These are phyloP conservation scores for Aspergillus sp. DNA, from an alignment of 2,329 filamentous ascomycete species.

Conservation along the genomic window DNA sequence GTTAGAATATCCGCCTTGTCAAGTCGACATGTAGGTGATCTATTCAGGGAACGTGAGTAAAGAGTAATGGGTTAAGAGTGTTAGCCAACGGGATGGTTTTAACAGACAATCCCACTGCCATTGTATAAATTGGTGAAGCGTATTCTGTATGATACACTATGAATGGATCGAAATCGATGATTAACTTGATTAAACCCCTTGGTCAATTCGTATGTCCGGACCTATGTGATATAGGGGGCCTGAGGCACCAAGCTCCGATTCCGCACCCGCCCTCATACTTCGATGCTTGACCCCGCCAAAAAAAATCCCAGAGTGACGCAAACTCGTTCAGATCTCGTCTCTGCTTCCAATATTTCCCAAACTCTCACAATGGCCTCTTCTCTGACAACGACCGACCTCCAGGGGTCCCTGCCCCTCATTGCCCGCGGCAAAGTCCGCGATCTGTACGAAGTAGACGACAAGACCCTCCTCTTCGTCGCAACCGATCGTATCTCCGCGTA, in stretches of 20 bases:
- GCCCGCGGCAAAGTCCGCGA: slow-evolving; percentile 76
- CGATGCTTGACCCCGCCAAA: slow-evolving; percentile 9
- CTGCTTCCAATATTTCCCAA: background rate
- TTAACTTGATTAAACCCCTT: too few relatives aligned
- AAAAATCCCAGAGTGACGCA: slow-evolving; percentile 11
- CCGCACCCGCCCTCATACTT: background rate
- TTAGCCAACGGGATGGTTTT: background rate
- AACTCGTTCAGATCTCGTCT: background rate
- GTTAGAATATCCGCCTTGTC: too few relatives aligned
- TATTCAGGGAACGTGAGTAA: too few relatives aligned
- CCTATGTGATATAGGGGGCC: background rate
- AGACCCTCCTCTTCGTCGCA: slow-evolving; percentile 76
- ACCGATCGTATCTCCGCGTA: slow-evolving; percentile 93
- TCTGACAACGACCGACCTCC: slow-evolving; percentile 44
- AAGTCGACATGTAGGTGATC: too few relatives aligned
- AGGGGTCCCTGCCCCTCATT: slow-evolving; percentile 49
- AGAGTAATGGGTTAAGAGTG: too few relatives aligned
- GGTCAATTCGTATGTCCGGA: background rate
- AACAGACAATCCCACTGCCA: background rate
- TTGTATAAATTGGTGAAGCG: background rate
- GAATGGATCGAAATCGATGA: background rate
- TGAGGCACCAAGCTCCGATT: background rate
- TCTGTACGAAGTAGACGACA: slow-evolving; percentile 69
- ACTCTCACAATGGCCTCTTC: slow-evolving; percentile 33
- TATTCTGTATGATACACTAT: background rate